Percentiles rank a stretch among this genome's conserved stretches.
Conservation (phyloP, 2,329 filamentous ascomycete species). For the Tolypocladium sp. region DNA sequence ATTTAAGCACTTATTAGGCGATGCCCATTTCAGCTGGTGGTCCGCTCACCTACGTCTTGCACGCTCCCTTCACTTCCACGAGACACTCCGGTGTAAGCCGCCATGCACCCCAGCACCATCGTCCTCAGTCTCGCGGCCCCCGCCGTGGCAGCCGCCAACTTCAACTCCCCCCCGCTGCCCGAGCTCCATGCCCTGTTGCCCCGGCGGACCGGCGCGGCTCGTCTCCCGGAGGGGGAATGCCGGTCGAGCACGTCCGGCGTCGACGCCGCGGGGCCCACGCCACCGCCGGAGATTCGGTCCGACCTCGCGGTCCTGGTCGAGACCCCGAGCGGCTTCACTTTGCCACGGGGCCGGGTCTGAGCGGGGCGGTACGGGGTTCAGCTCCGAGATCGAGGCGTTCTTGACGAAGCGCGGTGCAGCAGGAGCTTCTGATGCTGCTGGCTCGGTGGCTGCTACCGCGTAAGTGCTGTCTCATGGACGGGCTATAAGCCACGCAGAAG, state of each 20-base stretch:
- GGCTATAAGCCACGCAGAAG: background rate
- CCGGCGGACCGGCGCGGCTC: background rate
- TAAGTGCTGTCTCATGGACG: background rate
- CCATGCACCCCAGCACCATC: background rate
- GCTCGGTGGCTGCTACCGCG: background rate
- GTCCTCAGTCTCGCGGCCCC: background rate
- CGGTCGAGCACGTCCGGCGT: background rate
- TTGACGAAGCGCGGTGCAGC: background rate
- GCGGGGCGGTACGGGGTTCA: background rate
- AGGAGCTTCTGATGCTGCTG: background rate
- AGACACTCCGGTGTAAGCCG: background rate
- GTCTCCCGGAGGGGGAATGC: background rate
- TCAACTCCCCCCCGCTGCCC: background rate
- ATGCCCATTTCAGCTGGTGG: no score
- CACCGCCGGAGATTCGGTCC: background rate
- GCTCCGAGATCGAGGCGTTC: background rate
- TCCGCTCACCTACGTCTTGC: background rate
- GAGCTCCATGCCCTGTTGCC: background rate
- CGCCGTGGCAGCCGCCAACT: background rate
- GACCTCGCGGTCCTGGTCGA: background rate
- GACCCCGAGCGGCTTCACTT: background rate
- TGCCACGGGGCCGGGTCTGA: background rate
- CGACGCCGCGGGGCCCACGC: background rate
- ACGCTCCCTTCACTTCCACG: background rate
- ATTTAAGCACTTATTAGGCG: background rate